These are phyloP conservation scores for Stagonosporopsis vannaccii DNA, from an alignment of 2,329 filamentous ascomycete species.

Conservation along the genomic window DNA sequence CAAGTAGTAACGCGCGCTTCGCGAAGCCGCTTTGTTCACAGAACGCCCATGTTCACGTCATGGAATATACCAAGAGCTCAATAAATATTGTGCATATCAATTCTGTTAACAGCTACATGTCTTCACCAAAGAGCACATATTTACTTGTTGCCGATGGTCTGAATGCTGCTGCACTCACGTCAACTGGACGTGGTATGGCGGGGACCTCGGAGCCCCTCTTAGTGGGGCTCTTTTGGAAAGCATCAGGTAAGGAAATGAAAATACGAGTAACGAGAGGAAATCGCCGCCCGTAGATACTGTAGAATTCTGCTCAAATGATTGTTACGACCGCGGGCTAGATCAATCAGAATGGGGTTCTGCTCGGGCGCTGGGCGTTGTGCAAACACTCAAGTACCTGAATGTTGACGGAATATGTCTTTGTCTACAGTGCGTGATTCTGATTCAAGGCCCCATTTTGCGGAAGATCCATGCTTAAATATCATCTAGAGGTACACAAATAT, in stretches of 20 bases:
- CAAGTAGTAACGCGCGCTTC: slow-evolving; percentile 12
- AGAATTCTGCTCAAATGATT: background rate
- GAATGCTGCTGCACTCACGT: background rate
- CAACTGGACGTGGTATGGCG: background rate
- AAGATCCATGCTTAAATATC: background rate
- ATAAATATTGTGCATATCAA: too few species aligned
- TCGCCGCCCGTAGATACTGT: background rate
- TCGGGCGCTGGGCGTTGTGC: background rate
- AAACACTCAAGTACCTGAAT: background rate
- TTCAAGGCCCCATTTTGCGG: background rate
- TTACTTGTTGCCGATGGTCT: background rate
- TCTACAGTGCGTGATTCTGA: background rate
- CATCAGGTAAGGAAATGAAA: slow-evolving; percentile 17
- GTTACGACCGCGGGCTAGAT: background rate
- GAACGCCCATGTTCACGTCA: background rate
- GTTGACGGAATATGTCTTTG: background rate
- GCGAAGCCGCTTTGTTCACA: slow-evolving; percentile 13
- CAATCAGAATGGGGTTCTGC: background rate
- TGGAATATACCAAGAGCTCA: background rate
- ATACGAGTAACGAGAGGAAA: slow-evolving; percentile 12
- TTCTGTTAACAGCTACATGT: background rate
- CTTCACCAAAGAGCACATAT: background rate
- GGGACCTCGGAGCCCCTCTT: slow-evolving; percentile 14
- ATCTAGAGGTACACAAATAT: background rate
- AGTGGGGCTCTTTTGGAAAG: slow-evolving; percentile 16